Base-by-base conservation (phyloP, 345 rosid species). In the Populus davidiana region DNA sequence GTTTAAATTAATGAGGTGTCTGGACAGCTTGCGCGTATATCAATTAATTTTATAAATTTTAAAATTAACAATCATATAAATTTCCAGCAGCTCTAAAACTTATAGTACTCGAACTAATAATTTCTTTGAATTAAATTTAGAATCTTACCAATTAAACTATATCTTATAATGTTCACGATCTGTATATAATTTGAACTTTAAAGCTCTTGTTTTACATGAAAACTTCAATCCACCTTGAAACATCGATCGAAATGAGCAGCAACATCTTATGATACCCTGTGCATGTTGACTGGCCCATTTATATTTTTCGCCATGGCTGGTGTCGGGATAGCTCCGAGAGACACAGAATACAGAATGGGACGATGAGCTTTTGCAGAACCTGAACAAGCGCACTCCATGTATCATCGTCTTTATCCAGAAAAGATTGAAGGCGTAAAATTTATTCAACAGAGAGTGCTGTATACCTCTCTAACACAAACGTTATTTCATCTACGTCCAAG, bases 281-380 rank as follows among this genome's bases (percentile, higher is more conserved):
- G 93, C 98, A 93, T 89, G 88, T 90, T 93, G 71, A 86, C 93
- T 44, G 91, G 72, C 43, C 83, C 88, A 79, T 88, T 83, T 49
- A 91, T 86, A 70, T 86, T 88, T 86, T 89, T 88, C 68, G 99
- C 97, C 98, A 90, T 84, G 43, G 85, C 75, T 79, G 99, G 96
- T 29, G 91, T 88, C 77, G 80, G 96, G 72, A 92, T 83, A 59
- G 94, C 91, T 78, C 99, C 99, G 67, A 98, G 99, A 72, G 99
- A 95, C 81, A 95, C 18, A 1, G 98, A 91, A 78, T 95, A 95
- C 31, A 95, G 69, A 79, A 95, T 87, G 44, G 95, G 97, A 27
- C 87, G 94, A 75, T 84, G 49, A 91, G 90, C 81, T 83, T 88
- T 80, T 87, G 84, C 52, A 94, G 84, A 77, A 91, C 91, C 98